Evolutionary conservation across 352 stramenopile genomes (phyloP).

Genomic region (Globisporangium spinosum): DNA sequence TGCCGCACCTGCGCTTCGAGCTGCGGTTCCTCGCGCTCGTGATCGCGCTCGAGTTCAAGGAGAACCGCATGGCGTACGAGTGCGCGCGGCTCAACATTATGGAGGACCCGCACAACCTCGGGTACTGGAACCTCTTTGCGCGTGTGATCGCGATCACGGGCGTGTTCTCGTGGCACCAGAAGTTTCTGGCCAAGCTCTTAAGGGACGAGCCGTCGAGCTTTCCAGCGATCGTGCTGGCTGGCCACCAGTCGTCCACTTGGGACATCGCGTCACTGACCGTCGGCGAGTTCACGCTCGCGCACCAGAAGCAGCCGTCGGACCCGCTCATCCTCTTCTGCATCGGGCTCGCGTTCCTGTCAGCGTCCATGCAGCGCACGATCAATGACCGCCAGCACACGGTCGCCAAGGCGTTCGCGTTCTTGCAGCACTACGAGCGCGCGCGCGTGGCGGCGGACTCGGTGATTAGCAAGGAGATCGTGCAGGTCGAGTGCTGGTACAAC

Average conservation of each 20-base stretch:
- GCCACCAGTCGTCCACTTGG: conserved; percentile 79
- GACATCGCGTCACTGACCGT: conserved; percentile 84
- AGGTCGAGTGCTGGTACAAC: conserved; percentile 86
- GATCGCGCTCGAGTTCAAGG: conserved; percentile 80
- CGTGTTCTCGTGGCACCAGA: conserved; percentile 86
- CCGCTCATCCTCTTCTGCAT: conserved; percentile 84
- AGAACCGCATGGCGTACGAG: conserved; percentile 87
- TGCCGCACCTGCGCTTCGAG: conserved; percentile 70
- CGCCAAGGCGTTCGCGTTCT: conserved; percentile 81
- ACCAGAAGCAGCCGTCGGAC: conserved; percentile 72
- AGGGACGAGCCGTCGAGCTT: conserved; percentile 75
- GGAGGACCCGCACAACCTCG: conserved; percentile 74
- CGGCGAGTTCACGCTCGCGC: conserved; percentile 79
- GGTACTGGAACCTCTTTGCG: conserved; percentile 85
- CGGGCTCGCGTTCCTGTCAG: conserved; percentile 75
- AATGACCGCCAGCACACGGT: conserved; percentile 83
- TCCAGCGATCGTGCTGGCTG: conserved; percentile 73
- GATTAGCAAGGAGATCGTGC: conserved; percentile 57
- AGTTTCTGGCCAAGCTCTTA: conserved; percentile 81
- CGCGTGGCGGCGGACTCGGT: conserved; percentile 44
- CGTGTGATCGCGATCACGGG: conserved; percentile 80
- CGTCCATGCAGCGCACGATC: conserved; percentile 84
- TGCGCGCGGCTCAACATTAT: conserved; percentile 85
- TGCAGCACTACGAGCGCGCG: conserved; percentile 75
- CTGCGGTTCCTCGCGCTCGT: conserved; percentile 80